phyloP scores from a whole-genome alignment of 306 rosid species.

The Trifolium fragiferum region DNA sequence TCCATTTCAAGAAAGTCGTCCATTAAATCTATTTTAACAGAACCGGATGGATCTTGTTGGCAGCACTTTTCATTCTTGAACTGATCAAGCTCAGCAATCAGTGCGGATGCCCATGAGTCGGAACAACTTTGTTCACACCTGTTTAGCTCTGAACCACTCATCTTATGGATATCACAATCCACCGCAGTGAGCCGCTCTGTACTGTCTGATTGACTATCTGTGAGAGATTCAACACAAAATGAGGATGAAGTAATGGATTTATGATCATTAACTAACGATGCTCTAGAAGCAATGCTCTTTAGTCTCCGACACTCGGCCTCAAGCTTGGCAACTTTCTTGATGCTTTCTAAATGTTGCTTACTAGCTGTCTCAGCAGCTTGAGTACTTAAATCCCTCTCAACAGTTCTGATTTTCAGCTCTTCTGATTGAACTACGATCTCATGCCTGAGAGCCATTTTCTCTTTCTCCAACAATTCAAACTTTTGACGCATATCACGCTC shows the following conservation, averaged over 20 bases:
- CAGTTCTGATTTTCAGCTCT: constrained; percentile 78
- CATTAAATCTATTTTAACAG: constrained; percentile 76
- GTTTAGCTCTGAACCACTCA: constrained; percentile 56
- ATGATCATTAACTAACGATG: constrained; percentile 55
- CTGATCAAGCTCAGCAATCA: constrained; percentile 82
- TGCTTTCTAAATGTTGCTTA: constrained; percentile 91
- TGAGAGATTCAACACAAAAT: constrained; percentile 69
- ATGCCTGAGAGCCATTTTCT: constrained; percentile 71
- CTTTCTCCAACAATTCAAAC: constrained; percentile 70
- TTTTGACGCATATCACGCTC: constrained; percentile 59
- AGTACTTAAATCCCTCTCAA: constrained; percentile 94
- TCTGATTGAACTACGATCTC: constrained; percentile 69
- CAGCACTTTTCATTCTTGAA: constrained; percentile 72
- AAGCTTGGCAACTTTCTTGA: constrained; percentile 86
- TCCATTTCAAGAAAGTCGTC: constrained; percentile 99
- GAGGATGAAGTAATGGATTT: constrained; percentile 70
- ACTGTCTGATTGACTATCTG: constrained; percentile 77
- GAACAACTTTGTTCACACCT: constrained; percentile 68
- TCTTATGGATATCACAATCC: constrained; percentile 57
- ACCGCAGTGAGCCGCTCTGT: constrained; percentile 59
- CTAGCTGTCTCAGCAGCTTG: constrained; percentile 94
- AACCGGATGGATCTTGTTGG: constrained; percentile 55
- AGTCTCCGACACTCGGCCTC: constrained; percentile 92
- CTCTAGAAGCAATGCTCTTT: constrained; percentile 54
- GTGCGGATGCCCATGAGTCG: constrained; percentile 77